Evolutionary conservation across 1,284 basidiomycete species (phyloP).

Genomic region (Austroboletus niveus): DNA sequence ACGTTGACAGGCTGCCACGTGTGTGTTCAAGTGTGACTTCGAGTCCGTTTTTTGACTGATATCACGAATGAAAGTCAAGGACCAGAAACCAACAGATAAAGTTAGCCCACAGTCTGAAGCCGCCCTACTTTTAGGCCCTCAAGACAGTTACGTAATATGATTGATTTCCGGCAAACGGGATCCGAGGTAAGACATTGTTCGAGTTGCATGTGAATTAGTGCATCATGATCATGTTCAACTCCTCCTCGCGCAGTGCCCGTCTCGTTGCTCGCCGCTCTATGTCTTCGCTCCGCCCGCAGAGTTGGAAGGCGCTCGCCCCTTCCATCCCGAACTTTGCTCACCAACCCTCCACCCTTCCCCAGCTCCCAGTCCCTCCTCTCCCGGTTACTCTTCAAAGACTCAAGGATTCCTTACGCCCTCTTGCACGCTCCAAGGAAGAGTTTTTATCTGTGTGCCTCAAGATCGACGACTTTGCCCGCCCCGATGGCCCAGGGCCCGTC

Average conservation of each 20-base stretch:
- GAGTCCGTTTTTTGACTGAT: too few relatives aligned
- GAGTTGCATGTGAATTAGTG: conserved; percentile 8
- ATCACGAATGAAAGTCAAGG: too few relatives aligned
- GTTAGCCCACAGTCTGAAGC: too few relatives aligned
- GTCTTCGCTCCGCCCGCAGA: conserved; percentile 23
- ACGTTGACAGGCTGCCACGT: too few relatives aligned
- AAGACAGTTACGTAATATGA: too few relatives aligned
- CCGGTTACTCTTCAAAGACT: conserved; percentile 54
- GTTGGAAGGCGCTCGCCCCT: conserved; percentile 30
- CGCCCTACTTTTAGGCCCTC: too few relatives aligned
- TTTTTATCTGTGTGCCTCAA: conserved; percentile 50
- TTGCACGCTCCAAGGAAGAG: conserved; percentile 62
- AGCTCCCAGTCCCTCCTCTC: conserved; percentile 66
- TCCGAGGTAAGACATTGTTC: too few relatives aligned
- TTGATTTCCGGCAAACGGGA: too few relatives aligned
- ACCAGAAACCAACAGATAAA: too few relatives aligned
- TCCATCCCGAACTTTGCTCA: conserved; percentile 23
- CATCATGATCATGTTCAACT: background rate
- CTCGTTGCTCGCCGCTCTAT: conserved; percentile 17
- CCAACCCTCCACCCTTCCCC: conserved; percentile 41
- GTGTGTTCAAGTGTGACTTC: too few relatives aligned
- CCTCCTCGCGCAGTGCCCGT: background rate
- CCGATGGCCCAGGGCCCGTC: conserved; percentile 43
- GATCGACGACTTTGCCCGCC: conserved; percentile 55
- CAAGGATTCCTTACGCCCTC: conserved; percentile 59